Evolutionary conservation across 2,329 filamentous ascomycete genomes (phyloP), one percentile per base, ranked within the genome.

Genomic region (Alternaria brassicicola): DNA sequence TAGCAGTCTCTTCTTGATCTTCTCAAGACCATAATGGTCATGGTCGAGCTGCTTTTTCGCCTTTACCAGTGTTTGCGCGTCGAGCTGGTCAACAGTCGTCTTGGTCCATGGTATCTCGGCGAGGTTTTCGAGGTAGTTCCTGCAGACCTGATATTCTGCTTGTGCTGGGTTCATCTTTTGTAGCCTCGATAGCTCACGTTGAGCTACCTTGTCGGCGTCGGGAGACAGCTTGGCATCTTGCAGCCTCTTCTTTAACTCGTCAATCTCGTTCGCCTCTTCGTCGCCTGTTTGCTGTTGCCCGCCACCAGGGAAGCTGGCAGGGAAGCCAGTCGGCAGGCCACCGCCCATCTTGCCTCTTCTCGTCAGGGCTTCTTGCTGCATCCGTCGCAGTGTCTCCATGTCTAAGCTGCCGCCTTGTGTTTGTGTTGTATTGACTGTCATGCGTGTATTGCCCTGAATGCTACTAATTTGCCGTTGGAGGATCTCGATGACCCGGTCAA

Each of bases 141-240:
- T 84, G 65, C 91, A 92, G 12, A 99, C 94, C 62, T 95, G 92
- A 73, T 97, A 97, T 73, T 99, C 95, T 35, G 96, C 94, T 74
- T 98, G 95, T 49, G 92, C 92, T 0, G 95, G 93, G 71, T 92
- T 93, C 92, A 98, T 98, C 81, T 97, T 97, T 71, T 91, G 91
- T 61, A 99, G 80, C 21, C 95, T 85, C 71, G 92, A 91, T 45
- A 99, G 78, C 76, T 99, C 95, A 52, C 93, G 86, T 57, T 96
- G 90, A 1, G 93, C 94, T n/a, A 96, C 88, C 79, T 95, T 97
- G 61, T 89, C 85, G 6, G 93, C 93, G 64, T 99, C 95, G 0
- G 90, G 85, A 0, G 90, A 90, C 39, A 99, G 83, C 63, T 89
- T 87, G 0, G 94, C 93, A 43, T 88, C 89, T 47, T 95, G 88